These are phyloP conservation scores for Nematocida sp. DNA, from an alignment of 371 early-diverging fungal species.

Conservation along the genomic window DNA sequence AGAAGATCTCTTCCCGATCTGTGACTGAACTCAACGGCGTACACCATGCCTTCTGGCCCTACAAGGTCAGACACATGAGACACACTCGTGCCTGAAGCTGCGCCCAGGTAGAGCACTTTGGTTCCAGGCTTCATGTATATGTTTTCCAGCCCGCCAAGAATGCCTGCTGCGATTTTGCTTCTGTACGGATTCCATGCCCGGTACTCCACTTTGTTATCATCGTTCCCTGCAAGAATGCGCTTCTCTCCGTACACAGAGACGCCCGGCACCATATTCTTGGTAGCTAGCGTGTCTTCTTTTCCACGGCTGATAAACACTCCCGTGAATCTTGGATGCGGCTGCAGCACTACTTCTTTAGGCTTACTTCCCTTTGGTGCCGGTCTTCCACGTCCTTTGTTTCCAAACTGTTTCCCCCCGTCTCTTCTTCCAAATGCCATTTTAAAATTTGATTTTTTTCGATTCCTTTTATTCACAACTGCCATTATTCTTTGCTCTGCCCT, in stretches of 20 bases:
- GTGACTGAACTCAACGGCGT: slow-evolving; percentile 99
- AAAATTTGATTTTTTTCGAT: slow-evolving; percentile 14
- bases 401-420: background rate
- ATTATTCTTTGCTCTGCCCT: too few species aligned
- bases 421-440: slow-evolving; percentile 37
- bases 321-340: slow-evolving; percentile 91
- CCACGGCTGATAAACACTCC: slow-evolving; percentile 91
- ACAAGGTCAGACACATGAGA: slow-evolving; percentile 99
- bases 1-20: slow-evolving; percentile 97
- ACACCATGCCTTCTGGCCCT: slow-evolving; percentile 80
- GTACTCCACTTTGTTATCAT: slow-evolving; percentile 93
- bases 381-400: background rate
- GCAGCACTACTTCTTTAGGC: slow-evolving; percentile 69
- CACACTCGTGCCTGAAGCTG: slow-evolving; percentile 94
- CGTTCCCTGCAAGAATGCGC: slow-evolving; percentile 81
- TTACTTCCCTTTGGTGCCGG: background rate
- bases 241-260: slow-evolving; percentile 97
- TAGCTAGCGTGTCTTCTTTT: slow-evolving; percentile 95
- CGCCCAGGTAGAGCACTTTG: slow-evolving; percentile 97
- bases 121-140: slow-evolving; percentile 88
- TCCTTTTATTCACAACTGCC: too few species aligned
- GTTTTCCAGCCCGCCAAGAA: slow-evolving; percentile 94
- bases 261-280: slow-evolving; percentile 94
- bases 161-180: slow-evolving; percentile 96
- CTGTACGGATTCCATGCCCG: slow-evolving; percentile 99